Evolutionary conservation across 1,139 yeast species (phyloP), one percentile per base, ranked within the genome.

Genomic region (Schizosaccharomyces versatilis): DNA sequence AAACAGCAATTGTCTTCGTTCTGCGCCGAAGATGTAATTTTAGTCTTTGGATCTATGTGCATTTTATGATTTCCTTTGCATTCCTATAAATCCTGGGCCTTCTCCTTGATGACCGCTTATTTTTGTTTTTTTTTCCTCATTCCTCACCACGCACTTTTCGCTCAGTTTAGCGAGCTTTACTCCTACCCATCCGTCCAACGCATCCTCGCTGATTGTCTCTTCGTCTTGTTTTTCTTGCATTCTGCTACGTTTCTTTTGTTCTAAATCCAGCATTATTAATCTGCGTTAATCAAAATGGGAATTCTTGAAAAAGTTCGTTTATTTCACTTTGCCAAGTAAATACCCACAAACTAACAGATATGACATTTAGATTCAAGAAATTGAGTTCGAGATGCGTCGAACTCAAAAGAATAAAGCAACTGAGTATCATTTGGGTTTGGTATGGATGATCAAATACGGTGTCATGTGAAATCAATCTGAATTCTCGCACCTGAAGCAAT

Each of bases 341-440:
- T 24, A 24, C 32, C 32, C 32, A 24, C 32, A 24, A 24, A 24
- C 32, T 24, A 24, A 24, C 32, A 24, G 5, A 24, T 24, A 24
- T 24, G 32, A 5, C 14, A 38, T 14, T 10, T 49, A 85, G 66
- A 88, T 88, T 63, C 80, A 80, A 59, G 85, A 80, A 69, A 86
- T 90, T 70, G 94, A 67, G 69, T 93, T 81, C 68, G 98, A 90
- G 68, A 78, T 90, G 73, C 79, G 95, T 47, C 75, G 96, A 59
- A 90, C 98, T 40, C 98, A 90, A 66, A 90, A 90, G 73, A 90
- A 90, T 66, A 90, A 90, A 70, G 98, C 98, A 61, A 90, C 98
- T 1, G 97, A 90, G 70, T 88, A 88, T 67, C 98, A 90, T 67
- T 75, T 90, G 64, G 62, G 54, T 38, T 41, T 57, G 40, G 36